Base-by-base conservation (phyloP, 2,329 filamentous ascomycete genomes). In the Alternaria burnsii region DNA sequence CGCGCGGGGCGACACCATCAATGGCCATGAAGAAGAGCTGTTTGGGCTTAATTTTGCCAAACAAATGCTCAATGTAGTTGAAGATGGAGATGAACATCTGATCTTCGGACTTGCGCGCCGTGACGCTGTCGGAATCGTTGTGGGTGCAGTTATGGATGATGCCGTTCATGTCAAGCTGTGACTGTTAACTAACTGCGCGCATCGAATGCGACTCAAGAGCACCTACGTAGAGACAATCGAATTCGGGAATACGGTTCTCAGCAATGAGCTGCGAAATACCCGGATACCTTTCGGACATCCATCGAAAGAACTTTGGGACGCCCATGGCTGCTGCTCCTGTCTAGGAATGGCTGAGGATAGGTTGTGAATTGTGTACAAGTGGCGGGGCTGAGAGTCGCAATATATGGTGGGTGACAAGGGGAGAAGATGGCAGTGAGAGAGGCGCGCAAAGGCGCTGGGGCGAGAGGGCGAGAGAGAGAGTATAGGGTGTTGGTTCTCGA, bases 11-110 rank as follows among this genome's bases (percentile, higher is more conserved):
- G 63, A 99, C 96, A 73, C 95, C 95, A 75, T 99, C 95, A 67
- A 99, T 95, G 52, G 95, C 96, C 95, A 99, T 99, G 84, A 97
- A 99, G 82, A 99, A 99, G 36, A 99, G 87, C 84, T 97, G 90
- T 82, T 97, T 94, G 12, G 95, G 95, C 80, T 98, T 98, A 77
- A 99, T 99, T 81, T 97, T 99, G 71, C 94, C 94, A 79, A 97
- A 99, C 54, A 99, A 82, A 82, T 99, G 95, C 80, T 99, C 95
- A 69, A 99, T 99, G 79, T 99, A 99, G 82, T 98, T 98, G 87
- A 99, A 99, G 74, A 99, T 99, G 59, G 93, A 91, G 70, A 99
- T 97, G 77, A 99, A 99, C 95, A 99, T 99, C 80, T 97, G 92
- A 79, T 99, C 94, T 79, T 99, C 96, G 58, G 91, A 94, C 81